phyloP scores from a whole-genome alignment of 2,329 filamentous ascomycete species.

The Acephala macrosclerotiorum region DNA sequence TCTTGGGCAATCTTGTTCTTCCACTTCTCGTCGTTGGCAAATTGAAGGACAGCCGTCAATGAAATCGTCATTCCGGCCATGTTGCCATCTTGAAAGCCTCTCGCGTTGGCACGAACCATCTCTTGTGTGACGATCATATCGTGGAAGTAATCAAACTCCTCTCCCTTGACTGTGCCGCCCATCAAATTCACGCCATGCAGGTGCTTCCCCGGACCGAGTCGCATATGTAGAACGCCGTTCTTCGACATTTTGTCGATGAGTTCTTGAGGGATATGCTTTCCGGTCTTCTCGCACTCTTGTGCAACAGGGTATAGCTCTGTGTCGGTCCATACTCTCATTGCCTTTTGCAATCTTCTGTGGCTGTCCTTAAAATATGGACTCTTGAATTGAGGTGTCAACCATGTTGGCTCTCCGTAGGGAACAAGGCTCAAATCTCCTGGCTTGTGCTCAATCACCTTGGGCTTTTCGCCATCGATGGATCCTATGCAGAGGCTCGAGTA shows the following conservation, averaged over 20 bases:
- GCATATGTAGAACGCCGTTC: constrained; percentile 79
- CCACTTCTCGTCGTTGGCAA: constrained; percentile 71
- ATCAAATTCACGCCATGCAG: constrained; percentile 74
- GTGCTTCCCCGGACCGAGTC: constrained; percentile 83
- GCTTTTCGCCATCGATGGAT: constrained; percentile 75
- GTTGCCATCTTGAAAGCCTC: constrained; percentile 87
- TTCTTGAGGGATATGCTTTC: constrained; percentile 72
- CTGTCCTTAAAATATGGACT: constrained; percentile 82
- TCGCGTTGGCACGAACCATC: constrained; percentile 71
- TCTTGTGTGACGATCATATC: constrained; percentile 82
- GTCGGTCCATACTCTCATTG: constrained; percentile 77
- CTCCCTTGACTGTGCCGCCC: constrained; percentile 73
- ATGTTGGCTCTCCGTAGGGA: constrained; percentile 85
- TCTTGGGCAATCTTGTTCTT: constrained; percentile 74
- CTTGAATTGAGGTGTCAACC: constrained; percentile 80
- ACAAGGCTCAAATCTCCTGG: constrained; percentile 78
- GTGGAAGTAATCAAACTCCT: constrained; percentile 76
- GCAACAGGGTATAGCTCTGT: constrained; percentile 76
- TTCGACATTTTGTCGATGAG: constrained; percentile 82
- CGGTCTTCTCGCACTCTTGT: constrained; percentile 76
- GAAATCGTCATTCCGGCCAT: constrained; percentile 88
- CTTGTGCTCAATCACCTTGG: constrained; percentile 73
- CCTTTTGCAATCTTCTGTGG: constrained; percentile 72
- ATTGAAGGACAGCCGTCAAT: constrained; percentile 81
- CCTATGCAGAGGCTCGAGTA: constrained; percentile 80